Conservation (phyloP, 1,284 basidiomycete species). For the Rhodotorula sp. region DNA sequence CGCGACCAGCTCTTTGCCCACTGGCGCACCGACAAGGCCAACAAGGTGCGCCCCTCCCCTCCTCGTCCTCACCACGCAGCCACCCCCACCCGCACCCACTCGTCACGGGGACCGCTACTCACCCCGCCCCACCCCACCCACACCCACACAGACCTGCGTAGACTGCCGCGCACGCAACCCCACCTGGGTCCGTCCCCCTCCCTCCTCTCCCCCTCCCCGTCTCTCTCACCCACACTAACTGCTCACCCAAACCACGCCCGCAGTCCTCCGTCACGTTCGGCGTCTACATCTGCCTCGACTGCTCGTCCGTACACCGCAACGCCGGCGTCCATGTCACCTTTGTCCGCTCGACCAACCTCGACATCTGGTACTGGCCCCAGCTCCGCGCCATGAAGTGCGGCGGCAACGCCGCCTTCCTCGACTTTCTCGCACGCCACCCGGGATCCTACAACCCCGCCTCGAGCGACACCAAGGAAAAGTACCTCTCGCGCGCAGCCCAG, state of each 20-base stretch:
- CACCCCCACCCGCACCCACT: too few species aligned
- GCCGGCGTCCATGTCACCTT: constrained; percentile 99
- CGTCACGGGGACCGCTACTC: background rate
- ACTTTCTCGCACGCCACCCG: constrained; percentile 70
- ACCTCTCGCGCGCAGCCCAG: constrained; percentile 77
- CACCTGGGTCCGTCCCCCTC: constrained; percentile 17
- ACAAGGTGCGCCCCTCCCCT: constrained; percentile 66
- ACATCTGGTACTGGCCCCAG: constrained; percentile 89
- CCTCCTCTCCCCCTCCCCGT: background rate
- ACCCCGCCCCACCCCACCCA: background rate
- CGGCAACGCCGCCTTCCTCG: constrained; percentile 83
- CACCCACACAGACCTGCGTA: constrained; percentile 76
- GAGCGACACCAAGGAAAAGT: constrained; percentile 61
- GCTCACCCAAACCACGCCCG: background rate
- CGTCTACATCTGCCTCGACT: constrained; percentile 97
- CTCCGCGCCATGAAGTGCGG: constrained; percentile 95
- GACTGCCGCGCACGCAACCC: constrained; percentile 80
- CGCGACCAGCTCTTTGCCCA: constrained; percentile 74
- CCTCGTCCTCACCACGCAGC: background rate
- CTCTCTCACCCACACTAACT: background rate
- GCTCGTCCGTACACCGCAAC: constrained; percentile 86
- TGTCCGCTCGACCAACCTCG: constrained; percentile 94
- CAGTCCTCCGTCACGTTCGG: constrained; percentile 91
- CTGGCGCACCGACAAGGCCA: constrained; percentile 77
- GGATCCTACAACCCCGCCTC: constrained; percentile 24